phyloP scores from a whole-genome alignment of 2,329 filamentous ascomycete species.

The Fusarium pseudograminearum region DNA sequence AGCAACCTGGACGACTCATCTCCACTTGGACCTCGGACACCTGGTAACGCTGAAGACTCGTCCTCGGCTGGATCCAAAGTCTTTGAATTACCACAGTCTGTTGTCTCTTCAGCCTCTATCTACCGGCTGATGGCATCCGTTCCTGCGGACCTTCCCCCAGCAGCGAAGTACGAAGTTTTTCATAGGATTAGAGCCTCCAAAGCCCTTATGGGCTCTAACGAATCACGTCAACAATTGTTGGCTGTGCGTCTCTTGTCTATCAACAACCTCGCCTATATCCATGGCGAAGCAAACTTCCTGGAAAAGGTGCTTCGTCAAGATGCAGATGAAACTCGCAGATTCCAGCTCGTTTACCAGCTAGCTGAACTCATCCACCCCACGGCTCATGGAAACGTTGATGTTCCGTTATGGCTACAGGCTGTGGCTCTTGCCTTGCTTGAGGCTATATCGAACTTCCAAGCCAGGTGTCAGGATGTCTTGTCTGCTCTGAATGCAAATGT shows the following conservation, averaged over 20 bases:
- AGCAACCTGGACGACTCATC: conserved; percentile 59
- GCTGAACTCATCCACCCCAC: conserved; percentile 91
- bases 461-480: conserved; percentile 83
- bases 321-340: conserved; percentile 86
- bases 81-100: conserved; percentile 73
- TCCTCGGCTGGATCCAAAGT: conserved; percentile 63
- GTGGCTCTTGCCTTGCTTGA: conserved; percentile 85
- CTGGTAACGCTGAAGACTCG: conserved; percentile 53
- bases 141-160: conserved; percentile 74
- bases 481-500: conserved; percentile 95
- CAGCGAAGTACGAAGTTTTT: conserved; percentile 85
- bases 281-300: conserved; percentile 83
- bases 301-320: conserved; percentile 90
- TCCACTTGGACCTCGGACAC: conserved; percentile 61
- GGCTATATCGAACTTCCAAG: conserved; percentile 82
- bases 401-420: conserved; percentile 83
- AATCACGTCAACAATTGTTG: conserved; percentile 79
- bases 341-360: conserved; percentile 92
- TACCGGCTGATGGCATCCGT: conserved; percentile 68
- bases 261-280: conserved; percentile 90
- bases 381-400: conserved; percentile 72
- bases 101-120: conserved; percentile 64
- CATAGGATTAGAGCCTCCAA: conserved; percentile 87
- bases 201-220: conserved; percentile 74
- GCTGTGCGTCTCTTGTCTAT: conserved; percentile 87